Base-by-base conservation (phyloP, 1,284 basidiomycete species). In the Ceratobasidium papillatum region DNA sequence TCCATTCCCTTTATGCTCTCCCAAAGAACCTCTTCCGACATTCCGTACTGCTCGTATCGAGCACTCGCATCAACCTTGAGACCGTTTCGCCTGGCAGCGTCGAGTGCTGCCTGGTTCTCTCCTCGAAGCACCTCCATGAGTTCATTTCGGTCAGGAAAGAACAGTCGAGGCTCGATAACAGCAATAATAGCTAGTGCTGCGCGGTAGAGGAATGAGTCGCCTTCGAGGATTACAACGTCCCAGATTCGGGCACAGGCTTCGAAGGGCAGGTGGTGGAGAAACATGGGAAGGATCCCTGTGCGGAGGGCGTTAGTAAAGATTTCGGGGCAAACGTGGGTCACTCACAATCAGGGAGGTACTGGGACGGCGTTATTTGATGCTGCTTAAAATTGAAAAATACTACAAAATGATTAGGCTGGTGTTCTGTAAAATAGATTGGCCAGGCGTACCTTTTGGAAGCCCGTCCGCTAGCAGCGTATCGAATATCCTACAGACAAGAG, bases 341-440 rank as follows among this genome's bases (percentile, higher is more conserved):
- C 38, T 68, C 25, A 76, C 75, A 65, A 76, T 90, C 88, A 0
- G 86, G 88, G 19, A 95, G 84, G 83, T 95, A 95, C 19, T 89
- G 86, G 0, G 88, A 84, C 1, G 94, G 94, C 0, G 93, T 91
- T 78, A 95, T 88, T 77, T 94, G 92, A 80, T 94, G 92, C 80
- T 95, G 93, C 81, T 96, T 96, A 84, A 96, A 96, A 83, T 97
- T 97, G 83, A 96, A 96, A 82, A 94, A 97, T 78, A 96, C 94
- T 94, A 65, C 59, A 62, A 41, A 36, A 78, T 80, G 75, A 45
- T 72, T 19, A 56, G 22, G 9, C 30, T 64, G 47, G 3, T 38
- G 51, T 52, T 61, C 43, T n/a, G 69, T 22, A 52, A 14, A 32
- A 54, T 51, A 30, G 72, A 30, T 51, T 4, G 19, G 19, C 19